Percentiles rank a stretch among this genome's conserved stretches.
Evolutionary conservation across 352 stramenopile genomes (phyloP).

Genomic region (Globisporangium spinosum): DNA sequence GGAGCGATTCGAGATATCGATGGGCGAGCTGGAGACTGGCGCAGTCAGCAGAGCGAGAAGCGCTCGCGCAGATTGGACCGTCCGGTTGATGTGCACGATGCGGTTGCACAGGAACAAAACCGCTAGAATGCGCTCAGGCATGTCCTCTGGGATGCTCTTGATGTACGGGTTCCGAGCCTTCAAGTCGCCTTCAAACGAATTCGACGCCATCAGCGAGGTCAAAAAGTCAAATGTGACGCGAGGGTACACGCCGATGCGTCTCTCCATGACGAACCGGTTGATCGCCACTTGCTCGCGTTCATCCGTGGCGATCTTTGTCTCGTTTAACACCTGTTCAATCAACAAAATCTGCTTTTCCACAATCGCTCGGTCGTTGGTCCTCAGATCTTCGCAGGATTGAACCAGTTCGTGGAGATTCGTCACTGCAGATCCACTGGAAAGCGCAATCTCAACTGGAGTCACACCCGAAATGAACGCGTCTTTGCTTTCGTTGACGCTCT

Average conservation of each 20-base stretch:
- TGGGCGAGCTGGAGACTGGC: not conserved
- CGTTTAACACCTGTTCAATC: conserved; percentile 54
- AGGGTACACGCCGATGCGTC: conserved; percentile 56
- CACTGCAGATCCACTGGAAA: conserved; percentile 18
- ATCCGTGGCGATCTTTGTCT: conserved; percentile 23
- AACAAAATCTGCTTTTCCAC: conserved; percentile 49
- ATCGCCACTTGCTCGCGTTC: conserved; percentile 22
- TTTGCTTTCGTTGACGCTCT: conserved; percentile 66
- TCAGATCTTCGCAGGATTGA: conserved; percentile 41
- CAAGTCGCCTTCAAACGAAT: conserved; percentile 56
- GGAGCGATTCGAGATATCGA: conserved; percentile 23
- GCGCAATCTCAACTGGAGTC: conserved; percentile 44
- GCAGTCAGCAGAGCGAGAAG: conserved; percentile 27
- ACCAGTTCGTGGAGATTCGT: conserved; percentile 49
- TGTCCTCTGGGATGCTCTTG: conserved; percentile 19
- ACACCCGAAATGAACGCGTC: conserved; percentile 69
- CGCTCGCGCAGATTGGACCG: conserved; percentile 44
- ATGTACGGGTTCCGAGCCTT: conserved; percentile 68
- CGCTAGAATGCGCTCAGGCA: conserved; percentile 49
- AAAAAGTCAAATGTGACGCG: conserved; percentile 76
- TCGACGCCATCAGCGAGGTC: conserved; percentile 63
- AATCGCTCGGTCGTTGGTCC: conserved; percentile 45
- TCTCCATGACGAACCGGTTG: conserved; percentile 56
- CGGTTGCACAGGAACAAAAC: conserved; percentile 76
- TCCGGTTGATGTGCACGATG: conserved; percentile 83